Conservation (phyloP, 192 early-diverging fungal genomes). For the Coemansia aciculifera region DNA sequence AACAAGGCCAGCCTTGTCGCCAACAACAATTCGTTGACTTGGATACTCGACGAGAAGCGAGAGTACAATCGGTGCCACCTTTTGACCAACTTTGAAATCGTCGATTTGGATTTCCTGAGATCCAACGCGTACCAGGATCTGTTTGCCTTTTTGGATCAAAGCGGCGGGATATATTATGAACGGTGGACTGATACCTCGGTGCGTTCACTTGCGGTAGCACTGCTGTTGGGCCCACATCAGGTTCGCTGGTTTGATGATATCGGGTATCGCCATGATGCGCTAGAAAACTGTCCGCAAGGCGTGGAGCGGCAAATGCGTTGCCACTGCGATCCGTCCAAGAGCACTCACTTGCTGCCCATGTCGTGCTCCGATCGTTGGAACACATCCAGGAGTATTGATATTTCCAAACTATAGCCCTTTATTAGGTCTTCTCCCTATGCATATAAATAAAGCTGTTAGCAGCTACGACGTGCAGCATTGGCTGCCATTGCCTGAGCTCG, state of each 20-base stretch:
- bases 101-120: slow-evolving; percentile 67
- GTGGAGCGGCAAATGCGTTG: slow-evolving; percentile 25
- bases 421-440: background rate
- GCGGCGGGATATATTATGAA: slow-evolving; percentile 87
- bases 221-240: slow-evolving; percentile 56
- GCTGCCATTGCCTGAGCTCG: background rate
- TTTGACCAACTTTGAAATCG: slow-evolving; percentile 91
- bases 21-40: slow-evolving; percentile 20
- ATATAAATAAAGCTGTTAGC: background rate
- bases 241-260: slow-evolving; percentile 74
- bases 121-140: slow-evolving; percentile 58
- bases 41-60: slow-evolving; percentile 34
- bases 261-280: slow-evolving; percentile 58
- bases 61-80: slow-evolving; percentile 68
- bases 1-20: slow-evolving; percentile 22
- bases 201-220: slow-evolving; percentile 62
- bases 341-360: slow-evolving; percentile 33
- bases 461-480: background rate
- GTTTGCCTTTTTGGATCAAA: slow-evolving; percentile 70
- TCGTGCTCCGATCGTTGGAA: slow-evolving; percentile 34
- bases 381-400: background rate
- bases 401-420: background rate
- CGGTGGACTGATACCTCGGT: slow-evolving; percentile 66
- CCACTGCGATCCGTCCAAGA: slow-evolving; percentile 33
- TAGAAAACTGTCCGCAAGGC: slow-evolving; percentile 44